These are phyloP conservation scores for Mallotus repandus DNA, from an alignment of 441 rosid genomes.

Conservation along the genomic window DNA sequence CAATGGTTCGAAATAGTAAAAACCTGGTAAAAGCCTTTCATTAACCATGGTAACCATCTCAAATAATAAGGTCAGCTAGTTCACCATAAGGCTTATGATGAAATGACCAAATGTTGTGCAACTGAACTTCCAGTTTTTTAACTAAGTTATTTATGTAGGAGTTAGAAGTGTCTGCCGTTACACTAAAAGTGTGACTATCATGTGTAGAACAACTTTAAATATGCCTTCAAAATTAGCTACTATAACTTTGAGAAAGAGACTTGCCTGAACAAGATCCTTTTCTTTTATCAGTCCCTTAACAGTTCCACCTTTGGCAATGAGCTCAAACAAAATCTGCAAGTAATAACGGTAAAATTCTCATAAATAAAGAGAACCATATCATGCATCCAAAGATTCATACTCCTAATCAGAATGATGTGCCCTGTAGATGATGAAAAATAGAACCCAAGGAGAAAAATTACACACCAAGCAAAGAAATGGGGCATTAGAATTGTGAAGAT, in stretches of 20 bases:
- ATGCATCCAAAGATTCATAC: not conserved
- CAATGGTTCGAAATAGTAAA: not conserved
- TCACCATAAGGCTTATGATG: too few relatives aligned
- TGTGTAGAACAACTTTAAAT: not conserved
- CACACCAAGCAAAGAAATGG: not conserved
- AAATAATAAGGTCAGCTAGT: not conserved
- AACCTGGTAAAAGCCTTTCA: slow-evolving; percentile 1
- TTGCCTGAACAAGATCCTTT: slow-evolving; percentile 89
- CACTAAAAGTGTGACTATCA: not conserved
- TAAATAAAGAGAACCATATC: slow-evolving; percentile 1
- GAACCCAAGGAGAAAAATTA: slow-evolving; percentile 1
- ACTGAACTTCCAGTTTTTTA: not conserved
- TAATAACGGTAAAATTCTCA: slow-evolving; percentile 3
- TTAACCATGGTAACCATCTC: not conserved
- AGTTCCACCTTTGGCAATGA: slow-evolving; percentile 88
- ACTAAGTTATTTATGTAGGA: too few relatives aligned
- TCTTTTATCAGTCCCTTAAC: slow-evolving; percentile 76
- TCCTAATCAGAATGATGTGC: not conserved
- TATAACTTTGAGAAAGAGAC: slow-evolving; percentile 25
- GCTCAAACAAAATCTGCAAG: slow-evolving; percentile 76
- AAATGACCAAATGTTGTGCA: not conserved
- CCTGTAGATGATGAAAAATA: not conserved
- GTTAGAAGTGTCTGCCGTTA: not conserved
- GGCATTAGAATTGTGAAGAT: not conserved
- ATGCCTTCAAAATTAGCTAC: not conserved